Conservation (phyloP, 495 filamentous ascomycete genomes). For the Pyrenula aspistea region DNA sequence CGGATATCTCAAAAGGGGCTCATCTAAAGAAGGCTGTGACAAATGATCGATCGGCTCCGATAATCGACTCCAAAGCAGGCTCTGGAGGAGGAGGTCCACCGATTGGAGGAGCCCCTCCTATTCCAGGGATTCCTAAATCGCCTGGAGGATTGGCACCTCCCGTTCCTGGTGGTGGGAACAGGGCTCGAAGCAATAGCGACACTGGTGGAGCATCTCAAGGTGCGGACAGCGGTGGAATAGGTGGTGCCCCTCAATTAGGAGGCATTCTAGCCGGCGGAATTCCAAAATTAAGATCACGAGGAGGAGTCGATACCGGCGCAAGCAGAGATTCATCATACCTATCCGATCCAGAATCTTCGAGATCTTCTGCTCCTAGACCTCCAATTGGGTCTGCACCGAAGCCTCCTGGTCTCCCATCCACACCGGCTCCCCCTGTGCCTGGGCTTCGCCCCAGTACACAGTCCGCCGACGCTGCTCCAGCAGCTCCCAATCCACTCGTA, state of each 20-base stretch:
- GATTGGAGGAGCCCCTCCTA: slow-evolving; percentile 64
- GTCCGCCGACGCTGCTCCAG: slow-evolving; percentile 39
- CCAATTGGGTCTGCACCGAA: slow-evolving; percentile 50
- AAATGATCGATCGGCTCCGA: slow-evolving; percentile 87
- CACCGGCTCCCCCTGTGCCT: slow-evolving; percentile 31
- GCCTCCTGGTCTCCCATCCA: slow-evolving; percentile 42
- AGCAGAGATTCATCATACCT: slow-evolving; percentile 63
- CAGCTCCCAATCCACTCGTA: slow-evolving; percentile 44
- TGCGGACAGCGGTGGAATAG: slow-evolving; percentile 24
- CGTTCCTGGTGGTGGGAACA: slow-evolving; percentile 45
- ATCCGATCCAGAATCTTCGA: slow-evolving; percentile 64
- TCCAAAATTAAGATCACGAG: slow-evolving; percentile 83
- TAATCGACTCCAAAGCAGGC: slow-evolving; percentile 43
- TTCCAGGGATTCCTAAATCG: slow-evolving; percentile 55
- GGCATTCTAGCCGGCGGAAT: slow-evolving; percentile 92
- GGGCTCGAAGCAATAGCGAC: slow-evolving; percentile 77
- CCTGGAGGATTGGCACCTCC: slow-evolving; percentile 66
- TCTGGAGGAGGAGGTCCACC: slow-evolving; percentile 44
- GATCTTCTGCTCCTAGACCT: slow-evolving; percentile 40
- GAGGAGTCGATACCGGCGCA: slow-evolving; percentile 83
- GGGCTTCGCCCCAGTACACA: slow-evolving; percentile 37
- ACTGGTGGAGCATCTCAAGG: slow-evolving; percentile 27
- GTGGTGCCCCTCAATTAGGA: slow-evolving; percentile 66
- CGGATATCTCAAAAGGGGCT: slow-evolving; percentile 77
- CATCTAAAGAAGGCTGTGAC: slow-evolving; percentile 78